Percentiles rank a stretch among this genome's conserved stretches.
Conservation (phyloP, 768 basidiomycete species). For the Clavulina sp. region DNA sequence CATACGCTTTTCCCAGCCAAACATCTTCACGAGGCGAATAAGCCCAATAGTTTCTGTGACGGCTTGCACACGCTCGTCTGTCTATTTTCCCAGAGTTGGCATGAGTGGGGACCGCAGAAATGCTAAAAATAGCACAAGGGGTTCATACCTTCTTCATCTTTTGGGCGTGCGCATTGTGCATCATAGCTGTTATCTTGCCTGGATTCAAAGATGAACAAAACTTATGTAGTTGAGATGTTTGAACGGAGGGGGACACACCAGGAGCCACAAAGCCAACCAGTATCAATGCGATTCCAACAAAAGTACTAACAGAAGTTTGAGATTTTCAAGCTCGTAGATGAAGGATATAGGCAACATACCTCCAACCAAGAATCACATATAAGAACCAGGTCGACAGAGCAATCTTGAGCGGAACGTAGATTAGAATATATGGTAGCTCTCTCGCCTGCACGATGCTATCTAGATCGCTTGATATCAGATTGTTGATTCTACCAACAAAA, state of each 20-base stretch:
- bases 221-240: too few species aligned
- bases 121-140: not conserved
- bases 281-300: slow-evolving; percentile 39
- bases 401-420: slow-evolving; percentile 27
- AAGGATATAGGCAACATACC: slow-evolving; percentile 16
- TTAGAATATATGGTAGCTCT: slow-evolving; percentile 20
- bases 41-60: slow-evolving; percentile 48
- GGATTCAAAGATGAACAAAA: too few species aligned
- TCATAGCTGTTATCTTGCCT: slow-evolving; percentile 27
- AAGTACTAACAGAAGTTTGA: slow-evolving; percentile 32
- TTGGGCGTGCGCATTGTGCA: slow-evolving; percentile 31
- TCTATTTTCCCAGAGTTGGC: slow-evolving; percentile 18
- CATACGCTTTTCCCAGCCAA: slow-evolving; percentile 35
- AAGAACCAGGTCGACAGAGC: slow-evolving; percentile 26
- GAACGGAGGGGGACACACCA: too few species aligned
- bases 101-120: too few species aligned
- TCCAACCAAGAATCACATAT: slow-evolving; percentile 35
- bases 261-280: slow-evolving; percentile 40
- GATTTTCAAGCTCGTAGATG: not conserved
- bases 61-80: slow-evolving; percentile 41
- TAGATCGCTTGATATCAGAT: slow-evolving; percentile 51
- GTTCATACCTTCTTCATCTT: slow-evolving; percentile 33
- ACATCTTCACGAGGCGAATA: slow-evolving; percentile 55
- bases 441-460: slow-evolving; percentile 23
- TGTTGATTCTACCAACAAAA: slow-evolving; percentile 60